Base-by-base conservation (phyloP, 2,329 filamentous ascomycete genomes). In the Alternaria longipes region DNA sequence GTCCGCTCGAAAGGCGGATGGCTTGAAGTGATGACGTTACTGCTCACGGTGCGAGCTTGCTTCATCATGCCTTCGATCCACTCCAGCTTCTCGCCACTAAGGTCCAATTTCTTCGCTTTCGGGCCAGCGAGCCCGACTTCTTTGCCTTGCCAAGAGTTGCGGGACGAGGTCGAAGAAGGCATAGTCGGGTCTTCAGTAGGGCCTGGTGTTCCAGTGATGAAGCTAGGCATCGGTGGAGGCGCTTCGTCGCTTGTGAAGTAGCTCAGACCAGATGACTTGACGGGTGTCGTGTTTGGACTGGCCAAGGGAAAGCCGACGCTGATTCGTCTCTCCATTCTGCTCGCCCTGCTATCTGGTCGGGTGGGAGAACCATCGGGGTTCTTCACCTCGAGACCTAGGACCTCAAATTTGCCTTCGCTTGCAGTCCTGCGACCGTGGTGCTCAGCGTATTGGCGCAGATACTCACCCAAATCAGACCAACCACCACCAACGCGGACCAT, bases 401-500 rank as follows among this genome's bases (percentile, higher is more conserved):
- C 81, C 66, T 89, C 86, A 14, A 89, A 82, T 36, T 81, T 81
- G 12, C 82, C 82, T 38, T 87, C 86, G 28, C 83, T 84, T 20
- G 86, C 83, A 30, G 85, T 84, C 45, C 87, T 89, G n/a, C 92
- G 89, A 44, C 92, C 91, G 76, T 99, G 95, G 75, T 99, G 95
- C 60, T 89, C 89, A 8, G 93, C 94, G 72, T 97, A 99, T 77
- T 97, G 93, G 69, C 93, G 91, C 42, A 99, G 84, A 74, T 97
- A 99, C 78, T 98, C 95, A 38, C 91, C 94, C 20, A 99, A 83
- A 78, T 99, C 95, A 14, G 94, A 93, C 95, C 95, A 99, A n/a
- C 95, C 95, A 60, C 95, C 95, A 12, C 95, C 95, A 12, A 99
- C 94, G 36, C 95, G 91, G 8, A 99, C 95, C 95, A 99, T 98